Conservation (phyloP, 176 grass and related monocot species). For the Otatea glauca region DNA sequence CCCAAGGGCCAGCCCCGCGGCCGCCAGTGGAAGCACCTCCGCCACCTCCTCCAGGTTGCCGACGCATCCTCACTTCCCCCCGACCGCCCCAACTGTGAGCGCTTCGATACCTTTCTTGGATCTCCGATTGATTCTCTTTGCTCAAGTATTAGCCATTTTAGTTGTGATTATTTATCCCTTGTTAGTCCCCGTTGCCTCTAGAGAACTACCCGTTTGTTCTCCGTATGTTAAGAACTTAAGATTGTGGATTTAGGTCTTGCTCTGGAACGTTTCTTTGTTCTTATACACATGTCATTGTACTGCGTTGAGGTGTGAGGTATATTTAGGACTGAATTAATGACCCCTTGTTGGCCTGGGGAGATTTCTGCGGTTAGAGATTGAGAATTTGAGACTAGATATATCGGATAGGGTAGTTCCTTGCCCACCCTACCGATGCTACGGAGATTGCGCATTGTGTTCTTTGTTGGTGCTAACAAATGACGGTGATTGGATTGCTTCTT, state of each 20-base stretch:
- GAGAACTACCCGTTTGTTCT: neutral
- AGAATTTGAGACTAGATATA: neutral
- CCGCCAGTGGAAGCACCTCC: slow-evolving; percentile 97
- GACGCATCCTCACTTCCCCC: slow-evolving; percentile 62
- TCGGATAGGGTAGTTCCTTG: neutral
- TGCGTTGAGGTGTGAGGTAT: neutral
- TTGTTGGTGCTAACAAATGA: slow-evolving; percentile 11
- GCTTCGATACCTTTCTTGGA: neutral
- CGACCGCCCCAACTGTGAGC: slow-evolving; percentile 77
- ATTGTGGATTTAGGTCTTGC: neutral
- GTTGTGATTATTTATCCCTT: neutral
- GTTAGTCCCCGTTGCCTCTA: neutral
- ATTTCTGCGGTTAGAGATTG: neutral
- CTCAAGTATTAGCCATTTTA: neutral
- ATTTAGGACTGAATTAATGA: neutral
- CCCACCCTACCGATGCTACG: neutral
- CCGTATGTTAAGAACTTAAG: neutral
- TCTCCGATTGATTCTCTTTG: neutral
- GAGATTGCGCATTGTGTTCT: neutral
- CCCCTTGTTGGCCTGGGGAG: neutral
- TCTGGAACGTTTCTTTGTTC: neutral
- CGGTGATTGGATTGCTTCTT: neutral
- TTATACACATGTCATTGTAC: neutral
- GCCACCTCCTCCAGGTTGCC: slow-evolving; percentile 75
- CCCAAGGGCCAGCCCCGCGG: slow-evolving; percentile 89